Base-by-base conservation (phyloP, 306 rosid genomes). In the Macrotyloma uniflorum region DNA sequence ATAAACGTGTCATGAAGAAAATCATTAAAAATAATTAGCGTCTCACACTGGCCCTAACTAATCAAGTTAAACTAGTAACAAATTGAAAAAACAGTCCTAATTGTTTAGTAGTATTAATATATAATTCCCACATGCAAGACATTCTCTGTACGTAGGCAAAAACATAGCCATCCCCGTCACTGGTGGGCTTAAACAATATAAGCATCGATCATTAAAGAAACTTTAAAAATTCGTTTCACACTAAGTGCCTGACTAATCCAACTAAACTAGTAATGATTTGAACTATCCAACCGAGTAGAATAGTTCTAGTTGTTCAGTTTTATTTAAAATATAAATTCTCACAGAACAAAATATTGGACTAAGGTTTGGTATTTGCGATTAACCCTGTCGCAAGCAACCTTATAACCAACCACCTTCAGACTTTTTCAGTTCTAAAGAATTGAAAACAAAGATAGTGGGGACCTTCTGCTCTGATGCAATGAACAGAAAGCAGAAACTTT, bases 401-500 rank as follows among this genome's bases (percentile, higher is more conserved):
- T 64, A 67, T 81, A 67, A 69, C 70, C 16, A 68, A 75, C 82
- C 15, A 70, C 83, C 42, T 61, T 71, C 68, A 78, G 24, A 58
- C 55, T 35, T 67, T 72, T 74, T 67, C 24, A 66, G 43, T 30
- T 30, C 3, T 66, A 49, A 36, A 10, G 22, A 57, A 33, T 9
- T 5, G 49, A 36, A 77, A 40, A 9, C 43, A 53, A 24, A 70
- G 46, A 49, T 11, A 43, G 70, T 64, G 76, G 83, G 81, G 79
- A 72, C 86, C 59, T 70, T 77, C n/a, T 35, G 77, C 32, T 81
- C 42, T 51, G 75, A 11, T 58, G 58, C 57, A 58, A 35, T 30
- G 67, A 45, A 67, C 79, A 68, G 47, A 62, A 71, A 5, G 53
- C 73, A 79, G 47, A 87, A 67, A 54, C 88, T 76, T 82, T 38